Percentiles rank a stretch among this genome's conserved stretches.
phyloP scores from a whole-genome alignment of 345 rosid genomes.

The Gossypium arboreum region DNA sequence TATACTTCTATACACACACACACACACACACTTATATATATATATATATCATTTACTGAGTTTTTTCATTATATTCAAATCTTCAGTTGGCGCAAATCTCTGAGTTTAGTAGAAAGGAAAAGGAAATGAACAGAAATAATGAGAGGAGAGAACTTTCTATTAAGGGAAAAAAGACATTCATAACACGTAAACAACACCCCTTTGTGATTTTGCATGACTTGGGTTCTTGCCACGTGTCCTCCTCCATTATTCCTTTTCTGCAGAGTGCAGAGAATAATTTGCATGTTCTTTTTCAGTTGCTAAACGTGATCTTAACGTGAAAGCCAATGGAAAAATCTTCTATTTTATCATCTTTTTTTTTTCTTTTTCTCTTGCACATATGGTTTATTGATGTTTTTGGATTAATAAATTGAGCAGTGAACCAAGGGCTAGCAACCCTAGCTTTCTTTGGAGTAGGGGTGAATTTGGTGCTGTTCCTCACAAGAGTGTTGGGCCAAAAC shows the following conservation, averaged over 20 bases:
- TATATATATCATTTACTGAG: background rate
- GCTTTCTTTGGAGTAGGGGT: constrained; percentile 99
- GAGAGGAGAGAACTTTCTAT: constrained; percentile 23
- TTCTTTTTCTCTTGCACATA: background rate
- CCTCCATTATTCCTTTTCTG: background rate
- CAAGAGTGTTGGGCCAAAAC: constrained; percentile 87
- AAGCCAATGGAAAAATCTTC: background rate
- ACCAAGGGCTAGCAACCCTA: constrained; percentile 93
- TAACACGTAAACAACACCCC: constrained; percentile 26
- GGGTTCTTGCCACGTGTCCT: constrained; percentile 33
- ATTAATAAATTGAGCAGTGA: constrained; percentile 45
- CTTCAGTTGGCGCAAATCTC: too few species aligned
- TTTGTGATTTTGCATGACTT: constrained; percentile 11
- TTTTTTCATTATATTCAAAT: background rate
- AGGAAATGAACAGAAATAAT: constrained; percentile 1
- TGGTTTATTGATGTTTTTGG: background rate
- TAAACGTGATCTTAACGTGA: background rate
- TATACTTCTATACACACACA: background rate
- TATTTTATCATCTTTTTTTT: background rate
- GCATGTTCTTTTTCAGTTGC: too few species aligned
- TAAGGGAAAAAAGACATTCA: background rate
- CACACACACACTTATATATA: background rate
- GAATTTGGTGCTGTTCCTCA: constrained; percentile 88
- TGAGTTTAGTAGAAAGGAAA: too few species aligned
- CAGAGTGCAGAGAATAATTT: too few species aligned